Evolutionary conservation across 2,329 filamentous ascomycete genomes (phyloP), one percentile per base, ranked within the genome.

Genomic region (Fusarium lyarnte): DNA sequence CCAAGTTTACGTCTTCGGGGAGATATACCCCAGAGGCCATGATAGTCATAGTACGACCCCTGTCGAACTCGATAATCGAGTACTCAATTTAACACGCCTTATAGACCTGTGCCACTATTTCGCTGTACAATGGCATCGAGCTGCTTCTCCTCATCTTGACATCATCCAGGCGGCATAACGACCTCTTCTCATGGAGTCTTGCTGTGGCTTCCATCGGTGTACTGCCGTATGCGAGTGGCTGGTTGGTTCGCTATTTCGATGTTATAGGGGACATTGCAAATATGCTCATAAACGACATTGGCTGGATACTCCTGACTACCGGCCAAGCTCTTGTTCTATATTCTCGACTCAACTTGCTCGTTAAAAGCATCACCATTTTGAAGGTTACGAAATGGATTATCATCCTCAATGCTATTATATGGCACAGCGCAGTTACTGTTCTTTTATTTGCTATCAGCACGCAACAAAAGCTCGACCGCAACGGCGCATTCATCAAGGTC

Each of bases 251-350:
- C 46, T 73, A 74, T 47, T 70, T 74, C 14, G 52, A 72, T 38
- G 21, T 69, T 17, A 33, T 70, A 10, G 54, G 58, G 21, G 45
- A 74, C 14, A 23, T 66, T 23, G 54, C 58, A 27, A 43, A 51
- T 17, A 54, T 65, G 38, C 27, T 68, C 35, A 64, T 73, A 29
- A 60, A 54, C 36, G 58, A 71, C 33, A 54, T 73, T 16, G 70
- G 70, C 33, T 74, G 70, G 70, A 61, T 72, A 13, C 70, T 74
- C 21, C 21, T 74, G 45, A 69, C 69, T 27, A 74, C 70, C n/a
- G 69, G 66, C 17, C 70, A 73, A 39, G 58, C 70, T 27, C 42
- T 73, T 33, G 70, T 73, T 60, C 47, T 74, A 8, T 74, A 73
- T 54, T 73, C 70, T 36, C 70, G 70, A 41, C 67, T 73, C 27